Evolutionary conservation across 257 asterid species (phyloP), one percentile per base, ranked within the genome.

Genomic region (Vinca minor): DNA sequence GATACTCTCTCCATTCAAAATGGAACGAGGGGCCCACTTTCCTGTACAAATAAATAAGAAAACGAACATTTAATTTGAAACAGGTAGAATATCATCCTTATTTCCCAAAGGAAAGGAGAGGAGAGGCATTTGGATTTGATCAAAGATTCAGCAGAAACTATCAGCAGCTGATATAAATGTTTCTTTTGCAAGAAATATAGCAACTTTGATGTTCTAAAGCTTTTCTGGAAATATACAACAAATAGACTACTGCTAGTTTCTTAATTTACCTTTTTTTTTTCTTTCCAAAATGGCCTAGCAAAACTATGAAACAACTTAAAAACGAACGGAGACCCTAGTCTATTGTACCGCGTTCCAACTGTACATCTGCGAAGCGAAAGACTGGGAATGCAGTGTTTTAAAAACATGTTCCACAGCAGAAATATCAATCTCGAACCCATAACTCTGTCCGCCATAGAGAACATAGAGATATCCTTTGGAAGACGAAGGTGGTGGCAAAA

Each of bases 391-490:
- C 69, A 89, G 46, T 73, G 66, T 81, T 62, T 73, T 74, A 32
- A 85, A 84, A 31, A 79, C 86, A 18, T 64, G 69, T 68, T 77
- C 97, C 53, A 87, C 97, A 14, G 96, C 83, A 31, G 55, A 49
- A 49, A 72, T 67, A 76, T 92, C 97, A 57, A 87, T 75, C 58
- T 89, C 95, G 54, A 92, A 89, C 8, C 97, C 98, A 42, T 73
- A 92, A 73, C 76, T 89, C 76, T 81, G 95, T 23, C 97, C 97
- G 11, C 97, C 98, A 69, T 89, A 85, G 65, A 79, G 61, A 79
- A 81, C 78, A 47, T 87, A 80, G 2, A 87, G 95, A 72, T 75
- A 92, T 13, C 78, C 95, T 45, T 82, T 87, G 4, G 84, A 45
- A 9, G 88, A 79, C 5, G 50, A 35, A 1, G 95, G 84, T 1